Evolutionary conservation across 2,329 filamentous ascomycete genomes (phyloP).

Genomic region (Colletotrichum sp.): DNA sequence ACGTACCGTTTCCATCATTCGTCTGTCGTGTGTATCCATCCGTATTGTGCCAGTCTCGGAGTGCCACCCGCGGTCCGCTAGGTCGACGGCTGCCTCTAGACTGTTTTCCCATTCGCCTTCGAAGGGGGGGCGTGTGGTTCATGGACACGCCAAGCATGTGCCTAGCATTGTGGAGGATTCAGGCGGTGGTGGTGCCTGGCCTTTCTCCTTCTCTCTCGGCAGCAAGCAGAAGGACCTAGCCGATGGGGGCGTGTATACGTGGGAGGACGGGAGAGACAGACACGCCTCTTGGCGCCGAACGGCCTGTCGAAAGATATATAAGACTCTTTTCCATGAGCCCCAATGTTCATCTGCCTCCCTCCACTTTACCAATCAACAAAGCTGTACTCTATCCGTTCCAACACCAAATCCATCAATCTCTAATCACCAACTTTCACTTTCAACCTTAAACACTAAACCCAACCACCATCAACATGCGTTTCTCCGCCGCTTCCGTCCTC

Average conservation of each 20-base stretch:
- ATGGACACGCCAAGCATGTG: background rate
- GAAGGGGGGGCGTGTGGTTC: background rate
- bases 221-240: background rate
- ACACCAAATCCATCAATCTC: background rate
- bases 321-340: slow-evolving; percentile 4
- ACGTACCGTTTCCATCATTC: background rate
- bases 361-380: background rate
- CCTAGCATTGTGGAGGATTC: slow-evolving; percentile 14
- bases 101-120: background rate
- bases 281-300: background rate
- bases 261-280: background rate
- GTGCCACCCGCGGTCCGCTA: slow-evolving; percentile 15
- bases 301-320: slow-evolving; percentile 10
- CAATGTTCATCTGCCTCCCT: background rate
- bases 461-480: slow-evolving; percentile 44
- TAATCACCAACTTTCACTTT: background rate
- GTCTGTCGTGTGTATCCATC: background rate
- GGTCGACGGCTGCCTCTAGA: background rate
- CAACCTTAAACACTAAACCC: background rate
- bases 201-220: slow-evolving; percentile 2
- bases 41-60: slow-evolving; percentile 4
- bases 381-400: background rate
- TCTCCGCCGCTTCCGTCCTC: slow-evolving; percentile 38
- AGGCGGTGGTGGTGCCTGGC: background rate
- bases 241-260: background rate